Evolutionary conservation across 2,329 filamentous ascomycete species (phyloP), one percentile per base, ranked within the genome.

Genomic region (Scedosporium boydii): DNA sequence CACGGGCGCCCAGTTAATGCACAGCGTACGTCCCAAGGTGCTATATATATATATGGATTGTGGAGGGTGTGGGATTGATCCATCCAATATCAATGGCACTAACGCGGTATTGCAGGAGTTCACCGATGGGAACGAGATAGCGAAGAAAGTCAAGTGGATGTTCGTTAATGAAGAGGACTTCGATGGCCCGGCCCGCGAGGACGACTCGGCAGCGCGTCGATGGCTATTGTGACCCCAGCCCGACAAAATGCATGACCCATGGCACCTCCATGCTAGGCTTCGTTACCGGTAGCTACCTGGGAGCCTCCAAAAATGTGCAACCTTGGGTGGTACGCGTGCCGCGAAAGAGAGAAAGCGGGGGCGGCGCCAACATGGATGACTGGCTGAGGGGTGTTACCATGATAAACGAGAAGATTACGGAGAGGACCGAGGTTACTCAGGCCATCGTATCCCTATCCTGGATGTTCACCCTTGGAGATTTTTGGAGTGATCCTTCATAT

Each of bases 251-350:
- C 26, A 26, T n/a, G 21, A 12, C 6, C 2, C 12, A 57, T 16
- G 53, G 53, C 9, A 57, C 53, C 53, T 57, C 53, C 26, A 57
- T 57, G 53, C 53, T 57, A 12, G 53, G 53, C 9, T 57, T 57
- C n/a, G 53, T 57, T 16, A 57, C 53, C 6, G 53, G 53, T 3
- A n/a, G 9, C 6, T 34, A 57, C 4, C 14, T 57, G 26, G 53
- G 53, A 27, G 14, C 23, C 53, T 34, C 23, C 3, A 57, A 34
- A 27, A 26, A 57, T 10, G 53, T 57, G 14, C 2, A 57, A 21
- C 53, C 53, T 14, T 27, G 18, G 18, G 53, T 29, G 53, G 53
- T 57, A 16, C 53, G 53, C 9, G 10, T 57, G 4, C 53, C 53
- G 10, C 53, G 53, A 27, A 57, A 12, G 10, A 27, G 9, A 7